These are phyloP conservation scores for Dryas octopetala DNA, from an alignment of 306 rosid genomes.

Conservation along the genomic window DNA sequence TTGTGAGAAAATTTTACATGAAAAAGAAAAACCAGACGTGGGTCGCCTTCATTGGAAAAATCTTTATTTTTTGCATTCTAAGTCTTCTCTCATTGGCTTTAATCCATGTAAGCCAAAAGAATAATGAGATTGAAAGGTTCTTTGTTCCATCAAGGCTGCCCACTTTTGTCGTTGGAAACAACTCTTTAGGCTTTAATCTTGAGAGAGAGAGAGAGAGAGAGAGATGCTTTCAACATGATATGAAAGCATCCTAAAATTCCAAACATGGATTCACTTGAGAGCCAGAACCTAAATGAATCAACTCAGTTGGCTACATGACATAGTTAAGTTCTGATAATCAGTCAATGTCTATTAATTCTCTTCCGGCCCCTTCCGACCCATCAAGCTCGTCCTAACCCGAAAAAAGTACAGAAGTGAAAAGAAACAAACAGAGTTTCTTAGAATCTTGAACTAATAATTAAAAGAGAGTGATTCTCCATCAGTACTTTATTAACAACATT, in stretches of 20 bases:
- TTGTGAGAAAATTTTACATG: slow-evolving; percentile 16
- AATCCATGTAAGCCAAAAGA: slow-evolving; percentile 20
- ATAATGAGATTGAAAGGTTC: slow-evolving; percentile 39
- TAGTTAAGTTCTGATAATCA: background rate
- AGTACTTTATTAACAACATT: too few species aligned
- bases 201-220: background rate
- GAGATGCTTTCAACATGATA: slow-evolving; percentile 41
- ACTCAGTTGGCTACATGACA: background rate
- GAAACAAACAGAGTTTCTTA: slow-evolving; percentile 10
- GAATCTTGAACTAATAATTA: background rate
- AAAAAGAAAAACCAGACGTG: slow-evolving; percentile 41
- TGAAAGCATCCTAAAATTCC: slow-evolving; percentile 34
- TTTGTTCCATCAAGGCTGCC: slow-evolving; percentile 63
- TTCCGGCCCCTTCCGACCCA: too few species aligned
- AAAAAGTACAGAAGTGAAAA: slow-evolving; percentile 14
- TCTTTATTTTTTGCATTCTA: slow-evolving; percentile 23
- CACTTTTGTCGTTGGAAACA: slow-evolving; percentile 66
- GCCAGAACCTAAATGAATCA: background rate
- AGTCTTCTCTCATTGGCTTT: slow-evolving; percentile 37
- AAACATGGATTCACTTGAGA: slow-evolving; percentile 41
- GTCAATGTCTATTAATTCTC: background rate
- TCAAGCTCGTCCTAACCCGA: too few species aligned
- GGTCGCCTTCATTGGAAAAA: slow-evolving; percentile 46
- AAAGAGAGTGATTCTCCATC: background rate
- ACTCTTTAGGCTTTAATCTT: slow-evolving; percentile 33